A percentile compares a stretch with the other conserved stretches of the same genome.
Evolutionary conservation across 2,329 filamentous ascomycete genomes (phyloP).

Genomic region (Elsinoe batatas): DNA sequence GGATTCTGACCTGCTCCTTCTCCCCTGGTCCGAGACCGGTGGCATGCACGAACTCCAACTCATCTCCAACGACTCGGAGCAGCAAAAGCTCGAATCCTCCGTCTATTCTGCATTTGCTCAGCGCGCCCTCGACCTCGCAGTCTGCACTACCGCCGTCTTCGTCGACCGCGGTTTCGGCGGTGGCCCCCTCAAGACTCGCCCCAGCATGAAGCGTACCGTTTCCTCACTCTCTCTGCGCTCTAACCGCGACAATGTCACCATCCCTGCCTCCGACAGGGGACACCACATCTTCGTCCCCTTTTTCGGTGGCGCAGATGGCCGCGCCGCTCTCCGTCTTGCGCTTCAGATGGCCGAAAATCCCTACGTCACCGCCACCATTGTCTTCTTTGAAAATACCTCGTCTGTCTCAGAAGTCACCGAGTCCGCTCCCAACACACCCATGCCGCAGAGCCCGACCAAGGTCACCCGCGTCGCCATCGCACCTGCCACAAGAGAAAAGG

Average conservation of each 20-base stretch:
- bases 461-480: not conserved
- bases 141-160: slow-evolving; percentile 65
- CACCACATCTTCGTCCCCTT: slow-evolving; percentile 85
- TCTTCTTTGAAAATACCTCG: slow-evolving; percentile 43
- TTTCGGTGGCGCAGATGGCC: slow-evolving; percentile 75
- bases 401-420: slow-evolving; percentile 12
- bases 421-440: not conserved
- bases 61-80: slow-evolving; percentile 42
- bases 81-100: slow-evolving; percentile 50
- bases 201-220: slow-evolving; percentile 38
- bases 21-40: slow-evolving; percentile 85
- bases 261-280: slow-evolving; percentile 53
- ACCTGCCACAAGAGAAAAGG: slow-evolving; percentile 29
- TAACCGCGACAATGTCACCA: slow-evolving; percentile 45
- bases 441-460: not conserved
- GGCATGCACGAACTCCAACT: slow-evolving; percentile 57
- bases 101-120: slow-evolving; percentile 67
- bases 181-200: slow-evolving; percentile 24
- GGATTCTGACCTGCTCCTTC: slow-evolving; percentile 59
- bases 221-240: slow-evolving; percentile 53
- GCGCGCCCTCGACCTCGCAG: slow-evolving; percentile 51
- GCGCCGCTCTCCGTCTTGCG: slow-evolving; percentile 66
- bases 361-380: slow-evolving; percentile 67
- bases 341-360: slow-evolving; percentile 74
- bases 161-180: slow-evolving; percentile 62